Evolutionary conservation across 2,329 filamentous ascomycete genomes (phyloP).

Genomic region (Alternaria infectoria): DNA sequence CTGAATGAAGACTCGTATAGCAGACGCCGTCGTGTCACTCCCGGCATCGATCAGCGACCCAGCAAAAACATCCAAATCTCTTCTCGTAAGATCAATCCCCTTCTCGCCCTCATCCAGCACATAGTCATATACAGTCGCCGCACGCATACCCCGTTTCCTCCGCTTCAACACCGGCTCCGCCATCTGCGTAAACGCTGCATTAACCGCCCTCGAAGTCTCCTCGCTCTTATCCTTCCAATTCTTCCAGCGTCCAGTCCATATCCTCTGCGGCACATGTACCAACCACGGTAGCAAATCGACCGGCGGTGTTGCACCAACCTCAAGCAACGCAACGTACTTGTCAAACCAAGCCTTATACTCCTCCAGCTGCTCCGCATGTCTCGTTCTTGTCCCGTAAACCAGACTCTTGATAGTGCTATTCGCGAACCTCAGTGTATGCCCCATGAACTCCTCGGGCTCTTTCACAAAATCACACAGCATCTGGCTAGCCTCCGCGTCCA

Average conservation of each 20-base stretch:
- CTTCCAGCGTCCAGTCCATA: slow-evolving; percentile 12
- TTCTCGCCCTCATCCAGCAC: slow-evolving; percentile 13
- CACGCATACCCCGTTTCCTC: slow-evolving; percentile 9
- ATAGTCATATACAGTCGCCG: slow-evolving; percentile 28
- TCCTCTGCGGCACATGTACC: slow-evolving; percentile 46
- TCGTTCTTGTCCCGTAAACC: neutral
- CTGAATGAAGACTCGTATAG: slow-evolving; percentile 6
- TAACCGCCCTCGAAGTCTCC: slow-evolving; percentile 4
- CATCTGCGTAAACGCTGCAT: slow-evolving; percentile 7
- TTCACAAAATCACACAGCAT: slow-evolving; percentile 55
- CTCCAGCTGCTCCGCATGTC: neutral
- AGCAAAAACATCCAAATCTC: slow-evolving; percentile 48
- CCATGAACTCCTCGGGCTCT: slow-evolving; percentile 52
- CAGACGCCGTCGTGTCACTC: slow-evolving; percentile 38
- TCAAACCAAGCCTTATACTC: slow-evolving; percentile 42
- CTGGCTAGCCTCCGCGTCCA: slow-evolving; percentile 58
- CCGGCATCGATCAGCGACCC: slow-evolving; percentile 28
- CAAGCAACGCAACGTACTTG: slow-evolving; percentile 50
- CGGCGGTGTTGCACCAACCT: slow-evolving; percentile 55
- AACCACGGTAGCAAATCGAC: slow-evolving; percentile 46
- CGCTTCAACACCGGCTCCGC: neutral
- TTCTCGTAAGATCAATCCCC: neutral
- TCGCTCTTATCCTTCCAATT: slow-evolving; percentile 11
- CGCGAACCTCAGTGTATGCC: slow-evolving; percentile 56
- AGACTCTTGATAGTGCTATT: slow-evolving; percentile 54